Conservation (phyloP, 2,329 filamentous ascomycete species). For the Ambrosiella beaveri region DNA sequence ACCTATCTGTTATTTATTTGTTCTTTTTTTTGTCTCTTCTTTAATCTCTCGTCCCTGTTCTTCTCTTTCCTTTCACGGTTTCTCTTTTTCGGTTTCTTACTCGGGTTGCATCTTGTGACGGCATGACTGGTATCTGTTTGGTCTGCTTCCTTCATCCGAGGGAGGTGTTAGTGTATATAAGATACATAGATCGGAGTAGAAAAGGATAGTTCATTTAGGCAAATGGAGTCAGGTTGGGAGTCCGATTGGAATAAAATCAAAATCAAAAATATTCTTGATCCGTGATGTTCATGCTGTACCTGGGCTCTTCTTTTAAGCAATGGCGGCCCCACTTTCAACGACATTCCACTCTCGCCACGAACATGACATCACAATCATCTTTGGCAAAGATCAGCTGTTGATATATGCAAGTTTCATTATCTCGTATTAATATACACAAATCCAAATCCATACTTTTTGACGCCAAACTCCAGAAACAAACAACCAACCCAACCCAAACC, state of each 20-base stretch:
- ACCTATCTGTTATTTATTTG: background rate
- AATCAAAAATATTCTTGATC: background rate
- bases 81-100: background rate
- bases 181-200: background rate
- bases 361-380: background rate
- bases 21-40: background rate
- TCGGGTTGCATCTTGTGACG: background rate
- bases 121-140: background rate
- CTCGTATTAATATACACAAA: background rate
- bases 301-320: background rate
- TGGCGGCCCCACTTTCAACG: background rate
- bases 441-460: background rate
- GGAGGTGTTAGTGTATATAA: too few species aligned
- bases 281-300: background rate
- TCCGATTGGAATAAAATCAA: background rate
- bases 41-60: background rate
- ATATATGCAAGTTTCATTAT: background rate
- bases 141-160: background rate
- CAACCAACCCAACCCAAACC: background rate
- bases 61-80: background rate
- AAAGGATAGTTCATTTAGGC: background rate
- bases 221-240: background rate
- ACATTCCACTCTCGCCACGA: background rate
- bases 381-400: background rate
- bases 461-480: background rate